Base-by-base conservation (phyloP, 768 basidiomycete genomes). In the Gymnopilus dilepis region DNA sequence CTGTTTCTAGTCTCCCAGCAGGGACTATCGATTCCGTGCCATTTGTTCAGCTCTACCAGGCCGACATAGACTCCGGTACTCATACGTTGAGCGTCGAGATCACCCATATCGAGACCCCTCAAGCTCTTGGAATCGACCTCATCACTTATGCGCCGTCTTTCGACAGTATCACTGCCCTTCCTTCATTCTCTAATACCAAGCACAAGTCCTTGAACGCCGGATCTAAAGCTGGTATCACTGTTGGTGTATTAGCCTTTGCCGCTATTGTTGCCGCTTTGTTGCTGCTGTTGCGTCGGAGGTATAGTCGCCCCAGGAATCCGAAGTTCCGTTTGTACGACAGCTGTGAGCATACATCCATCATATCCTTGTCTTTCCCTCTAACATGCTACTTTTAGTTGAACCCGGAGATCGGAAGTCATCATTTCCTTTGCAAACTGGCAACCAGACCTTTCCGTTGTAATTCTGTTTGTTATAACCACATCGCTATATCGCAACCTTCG, bases 101-200 rank as follows among this genome's bases (percentile, higher is more conserved):
- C 42, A 78, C 76, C 22, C 68, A 76, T 6, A 72, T 80, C 48
- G 64, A 70, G 26, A 51, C 68, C 0, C 63, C 70, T 6, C 68
- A 73, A 52, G 69, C 75, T 1, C 56, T 79, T 30, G 77, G 76
- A 9, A 70, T 81, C 65, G 79, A 81, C 65, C 77, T 78, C 47
- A 67, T 82, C 38, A 59, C 74, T 2, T 82, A 79, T 62, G 78
- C 75, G 51, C 67, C 77, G 1, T 74, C 79, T 8, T 72, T 72
- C 50, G 45, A 69, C 21, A 71, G 66, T 42, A 58, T 65, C 12
- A 6, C 67, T 7, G 61, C 65, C 28, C 60, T 62, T 33, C 47
- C 28, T 6, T 8, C 28, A 31, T 19, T 30, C 37, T 58, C 60
- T 15, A 3, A 15, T 47, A 52, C 34, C 24, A 40, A 58, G 22